Conservation (phyloP, 2,329 filamentous ascomycete genomes). For the Plenodomus tracheiphilus region DNA sequence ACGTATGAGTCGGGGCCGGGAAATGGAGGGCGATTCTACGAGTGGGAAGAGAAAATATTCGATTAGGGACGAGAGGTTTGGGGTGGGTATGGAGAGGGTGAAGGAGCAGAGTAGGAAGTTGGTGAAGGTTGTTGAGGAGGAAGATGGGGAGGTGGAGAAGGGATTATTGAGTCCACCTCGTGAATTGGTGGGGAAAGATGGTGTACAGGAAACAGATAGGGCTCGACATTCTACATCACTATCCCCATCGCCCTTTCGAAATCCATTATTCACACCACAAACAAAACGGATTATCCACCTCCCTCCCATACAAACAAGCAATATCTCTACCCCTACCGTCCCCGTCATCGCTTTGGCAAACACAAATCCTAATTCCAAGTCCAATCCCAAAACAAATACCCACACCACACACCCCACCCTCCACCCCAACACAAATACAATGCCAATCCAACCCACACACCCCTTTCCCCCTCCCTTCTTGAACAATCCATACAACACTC, state of each 20-base stretch:
- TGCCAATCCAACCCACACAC: neutral
- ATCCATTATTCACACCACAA: neutral
- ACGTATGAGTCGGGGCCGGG: slow-evolving; percentile 9
- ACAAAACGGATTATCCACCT: neutral
- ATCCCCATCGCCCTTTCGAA: neutral
- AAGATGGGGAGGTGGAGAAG: neutral
- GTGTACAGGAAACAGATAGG: too few species aligned
- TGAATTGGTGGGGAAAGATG: neutral
- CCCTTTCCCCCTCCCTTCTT: neutral
- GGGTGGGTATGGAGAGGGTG: neutral
- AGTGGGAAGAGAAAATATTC: slow-evolving; percentile 8
- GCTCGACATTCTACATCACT: neutral
- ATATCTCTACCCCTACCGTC: neutral
- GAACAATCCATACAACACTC: neutral
- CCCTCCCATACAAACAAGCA: slow-evolving; percentile 3
- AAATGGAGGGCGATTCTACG: slow-evolving; percentile 2
- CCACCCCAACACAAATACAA: neutral
- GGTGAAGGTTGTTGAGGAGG: neutral
- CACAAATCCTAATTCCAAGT: neutral
- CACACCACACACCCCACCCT: neutral
- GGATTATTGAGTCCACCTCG: too few species aligned
- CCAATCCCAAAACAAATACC: neutral
- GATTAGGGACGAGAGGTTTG: neutral
- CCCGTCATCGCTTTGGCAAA: neutral
- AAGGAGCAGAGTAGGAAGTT: neutral